A percentile compares a stretch with the other conserved stretches of the same genome.
These are phyloP conservation scores for Rhizopus arrhizus DNA, from an alignment of 371 early-diverging fungal species.

Conservation along the genomic window DNA sequence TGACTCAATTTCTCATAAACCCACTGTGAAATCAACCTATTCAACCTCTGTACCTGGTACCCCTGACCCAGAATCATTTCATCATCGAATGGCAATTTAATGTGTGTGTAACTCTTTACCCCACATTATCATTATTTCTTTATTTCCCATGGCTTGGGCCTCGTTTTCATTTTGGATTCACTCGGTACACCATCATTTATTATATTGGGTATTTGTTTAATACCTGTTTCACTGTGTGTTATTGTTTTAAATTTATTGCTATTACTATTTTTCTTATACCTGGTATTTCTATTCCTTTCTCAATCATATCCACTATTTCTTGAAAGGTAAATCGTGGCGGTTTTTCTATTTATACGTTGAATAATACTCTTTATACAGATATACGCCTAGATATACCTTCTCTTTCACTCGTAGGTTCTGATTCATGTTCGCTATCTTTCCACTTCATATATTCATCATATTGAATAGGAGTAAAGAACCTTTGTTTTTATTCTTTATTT, in stretches of 20 bases:
- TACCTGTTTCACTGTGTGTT: slow-evolving; percentile 29
- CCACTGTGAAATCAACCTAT: slow-evolving; percentile 22
- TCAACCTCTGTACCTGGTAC: slow-evolving; percentile 27
- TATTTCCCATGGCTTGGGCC: slow-evolving; percentile 57
- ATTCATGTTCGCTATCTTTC: slow-evolving; percentile 21
- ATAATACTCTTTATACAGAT: not conserved
- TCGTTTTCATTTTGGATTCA: slow-evolving; percentile 42
- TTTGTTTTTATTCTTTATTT: not conserved
- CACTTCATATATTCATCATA: slow-evolving; percentile 22
- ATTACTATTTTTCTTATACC: slow-evolving; percentile 27
- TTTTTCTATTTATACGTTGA: slow-evolving; percentile 6
- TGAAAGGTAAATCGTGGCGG: slow-evolving; percentile 47
- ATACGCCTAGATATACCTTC: not conserved
- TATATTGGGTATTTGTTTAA: slow-evolving; percentile 55
- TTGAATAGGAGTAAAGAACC: slow-evolving; percentile 19
- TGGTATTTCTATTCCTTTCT: slow-evolving; percentile 56
- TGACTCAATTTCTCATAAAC: slow-evolving; percentile 21
- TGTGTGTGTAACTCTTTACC: not conserved
- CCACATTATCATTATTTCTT: slow-evolving; percentile 2
- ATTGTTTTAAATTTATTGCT: slow-evolving; percentile 3
- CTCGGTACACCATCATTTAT: slow-evolving; percentile 55
- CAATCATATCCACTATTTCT: slow-evolving; percentile 58
- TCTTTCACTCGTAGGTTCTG: not conserved
- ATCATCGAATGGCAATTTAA: slow-evolving; percentile 18
- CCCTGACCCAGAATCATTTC: slow-evolving; percentile 25